phyloP scores from a whole-genome alignment of 495 filamentous ascomycete genomes.

The Pyronema omphalodes region DNA sequence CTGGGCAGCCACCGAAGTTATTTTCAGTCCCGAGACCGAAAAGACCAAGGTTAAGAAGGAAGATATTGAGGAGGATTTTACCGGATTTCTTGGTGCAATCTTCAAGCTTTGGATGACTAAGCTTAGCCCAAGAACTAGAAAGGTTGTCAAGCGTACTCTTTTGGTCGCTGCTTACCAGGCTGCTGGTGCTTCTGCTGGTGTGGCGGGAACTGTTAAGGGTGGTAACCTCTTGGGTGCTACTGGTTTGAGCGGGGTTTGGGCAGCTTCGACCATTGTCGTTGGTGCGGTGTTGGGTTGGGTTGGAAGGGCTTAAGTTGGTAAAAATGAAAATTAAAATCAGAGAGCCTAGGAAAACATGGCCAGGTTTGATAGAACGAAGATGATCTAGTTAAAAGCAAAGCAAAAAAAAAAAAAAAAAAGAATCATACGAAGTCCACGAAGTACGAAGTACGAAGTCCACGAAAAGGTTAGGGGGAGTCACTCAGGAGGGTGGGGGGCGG shows the following conservation, averaged over 20 bases:
- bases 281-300: slow-evolving; percentile 20
- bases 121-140: slow-evolving; percentile 14
- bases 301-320: slow-evolving; percentile 7
- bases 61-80: slow-evolving; percentile 6
- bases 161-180: slow-evolving; percentile 16
- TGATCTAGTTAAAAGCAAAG: background rate
- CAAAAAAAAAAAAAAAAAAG: background rate
- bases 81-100: slow-evolving; percentile 10
- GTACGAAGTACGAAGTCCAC: background rate
- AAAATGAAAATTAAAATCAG: background rate
- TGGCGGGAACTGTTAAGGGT: slow-evolving; percentile 18
- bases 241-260: slow-evolving; percentile 19
- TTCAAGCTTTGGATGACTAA: slow-evolving; percentile 15
- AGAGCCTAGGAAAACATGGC: background rate
- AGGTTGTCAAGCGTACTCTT: slow-evolving; percentile 17
- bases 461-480: background rate
- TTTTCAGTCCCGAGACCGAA: slow-evolving; percentile 15
- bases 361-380: background rate
- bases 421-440: background rate
- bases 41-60: slow-evolving; percentile 4
- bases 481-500: too few species aligned
- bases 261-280: slow-evolving; percentile 13
- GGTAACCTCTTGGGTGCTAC: slow-evolving; percentile 14
- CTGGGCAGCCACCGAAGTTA: slow-evolving; percentile 18
- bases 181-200: slow-evolving; percentile 12